Conservation (phyloP, 208 protist genomes). For the Phytomonas francai region DNA sequence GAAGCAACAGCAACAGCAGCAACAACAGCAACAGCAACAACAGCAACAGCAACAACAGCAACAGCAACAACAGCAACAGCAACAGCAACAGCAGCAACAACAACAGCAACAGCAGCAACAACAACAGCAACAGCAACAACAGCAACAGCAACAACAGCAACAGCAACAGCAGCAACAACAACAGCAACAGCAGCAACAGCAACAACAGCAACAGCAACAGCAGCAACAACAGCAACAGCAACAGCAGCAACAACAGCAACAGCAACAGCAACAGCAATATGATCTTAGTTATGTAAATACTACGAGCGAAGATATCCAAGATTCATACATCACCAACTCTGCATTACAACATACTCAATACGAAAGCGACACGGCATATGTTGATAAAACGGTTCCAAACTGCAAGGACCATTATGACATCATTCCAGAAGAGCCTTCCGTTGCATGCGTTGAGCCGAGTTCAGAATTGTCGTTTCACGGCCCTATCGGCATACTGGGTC, state of each 20-base stretch:
- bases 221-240: conserved; percentile 2
- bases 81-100: conserved; percentile 4
- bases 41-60: conserved; percentile 5
- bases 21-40: conserved; percentile 4
- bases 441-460: neutral
- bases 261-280: conserved; percentile 5
- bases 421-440: neutral
- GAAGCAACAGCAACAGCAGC: conserved; percentile 2
- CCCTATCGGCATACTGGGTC: neutral
- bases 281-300: neutral
- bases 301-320: neutral
- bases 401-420: neutral
- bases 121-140: conserved; percentile 2
- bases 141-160: conserved; percentile 4
- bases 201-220: conserved; percentile 6
- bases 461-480: neutral
- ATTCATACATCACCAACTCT: neutral
- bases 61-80: conserved; percentile 1
- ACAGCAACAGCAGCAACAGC: conserved; percentile 1
- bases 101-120: conserved; percentile 5
- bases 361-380: neutral
- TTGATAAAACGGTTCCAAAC: neutral
- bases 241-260: conserved; percentile 1
- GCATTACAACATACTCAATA: neutral
- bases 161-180: conserved; percentile 3